Evolutionary conservation across 1,139 yeast species (phyloP).

Genomic region (Saccharomyces pastorianus): DNA sequence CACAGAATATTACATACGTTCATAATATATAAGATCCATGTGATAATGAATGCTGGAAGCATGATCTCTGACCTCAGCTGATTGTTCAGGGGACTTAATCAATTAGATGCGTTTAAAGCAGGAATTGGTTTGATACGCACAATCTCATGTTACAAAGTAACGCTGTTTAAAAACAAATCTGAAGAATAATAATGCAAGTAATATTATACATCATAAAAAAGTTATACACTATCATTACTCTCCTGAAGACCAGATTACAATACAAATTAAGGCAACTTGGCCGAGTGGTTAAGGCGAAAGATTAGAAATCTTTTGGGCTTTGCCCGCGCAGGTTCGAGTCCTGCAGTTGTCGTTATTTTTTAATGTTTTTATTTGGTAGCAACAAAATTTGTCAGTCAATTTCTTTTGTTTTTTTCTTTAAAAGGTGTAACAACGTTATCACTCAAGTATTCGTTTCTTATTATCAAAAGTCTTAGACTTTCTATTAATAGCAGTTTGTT

Average conservation of each 20-base stretch:
- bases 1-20: neutral
- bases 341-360: conserved; percentile 32
- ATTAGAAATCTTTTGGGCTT: conserved; percentile 46
- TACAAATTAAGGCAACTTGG: conserved; percentile 35
- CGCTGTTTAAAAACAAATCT: too few relatives aligned
- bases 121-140: too few relatives aligned
- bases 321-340: conserved; percentile 36
- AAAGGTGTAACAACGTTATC: neutral
- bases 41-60: neutral
- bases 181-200: too few relatives aligned
- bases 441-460: neutral
- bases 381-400: neutral
- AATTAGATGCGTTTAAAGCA: too few relatives aligned
- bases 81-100: neutral
- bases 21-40: neutral
- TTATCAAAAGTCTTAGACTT: neutral
- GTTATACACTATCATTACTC: too few relatives aligned
- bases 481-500: neutral
- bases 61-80: neutral
- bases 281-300: conserved; percentile 51
- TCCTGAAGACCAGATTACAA: too few relatives aligned
- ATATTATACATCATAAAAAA: too few relatives aligned
- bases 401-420: neutral
- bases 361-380: neutral
- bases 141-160: too few relatives aligned